These are phyloP conservation scores for Linnemannia schmuckeri DNA, from an alignment of 192 early-diverging fungal species.

Conservation along the genomic window DNA sequence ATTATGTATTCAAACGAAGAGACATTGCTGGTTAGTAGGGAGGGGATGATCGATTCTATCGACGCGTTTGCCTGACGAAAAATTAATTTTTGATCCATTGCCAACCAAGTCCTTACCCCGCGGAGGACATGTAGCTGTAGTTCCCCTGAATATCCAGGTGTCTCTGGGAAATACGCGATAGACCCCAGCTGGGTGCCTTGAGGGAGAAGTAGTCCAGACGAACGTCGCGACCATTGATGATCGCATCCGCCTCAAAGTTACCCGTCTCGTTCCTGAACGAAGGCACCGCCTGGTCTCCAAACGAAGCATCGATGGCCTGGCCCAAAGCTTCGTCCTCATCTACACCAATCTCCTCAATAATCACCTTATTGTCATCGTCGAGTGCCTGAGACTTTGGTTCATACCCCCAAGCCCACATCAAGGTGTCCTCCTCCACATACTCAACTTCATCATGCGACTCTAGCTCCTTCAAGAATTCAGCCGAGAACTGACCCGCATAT, in stretches of 20 bases:
- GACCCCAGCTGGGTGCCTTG: slow-evolving; percentile 77
- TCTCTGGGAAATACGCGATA: slow-evolving; percentile 57
- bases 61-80: not conserved
- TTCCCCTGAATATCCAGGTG: slow-evolving; percentile 52
- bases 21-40: not conserved
- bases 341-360: not conserved
- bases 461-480: slow-evolving; percentile 70
- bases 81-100: not conserved
- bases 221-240: slow-evolving; percentile 82
- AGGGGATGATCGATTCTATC: not conserved
- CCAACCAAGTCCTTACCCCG: slow-evolving; percentile 59
- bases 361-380: not conserved
- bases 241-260: slow-evolving; percentile 68
- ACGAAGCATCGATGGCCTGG: not conserved
- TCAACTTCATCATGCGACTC: slow-evolving; percentile 59
- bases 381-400: not conserved
- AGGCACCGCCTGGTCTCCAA: not conserved
- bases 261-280: not conserved
- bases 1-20: not conserved
- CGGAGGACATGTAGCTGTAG: slow-evolving; percentile 71
- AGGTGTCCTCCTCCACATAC: slow-evolving; percentile 59
- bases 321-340: not conserved
- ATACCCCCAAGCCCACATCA: slow-evolving; percentile 56
- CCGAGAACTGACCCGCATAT: slow-evolving; percentile 74
- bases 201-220: slow-evolving; percentile 74